Base-by-base conservation (phyloP, 75 land plant species). In the Chamaecyparis obtusa region DNA sequence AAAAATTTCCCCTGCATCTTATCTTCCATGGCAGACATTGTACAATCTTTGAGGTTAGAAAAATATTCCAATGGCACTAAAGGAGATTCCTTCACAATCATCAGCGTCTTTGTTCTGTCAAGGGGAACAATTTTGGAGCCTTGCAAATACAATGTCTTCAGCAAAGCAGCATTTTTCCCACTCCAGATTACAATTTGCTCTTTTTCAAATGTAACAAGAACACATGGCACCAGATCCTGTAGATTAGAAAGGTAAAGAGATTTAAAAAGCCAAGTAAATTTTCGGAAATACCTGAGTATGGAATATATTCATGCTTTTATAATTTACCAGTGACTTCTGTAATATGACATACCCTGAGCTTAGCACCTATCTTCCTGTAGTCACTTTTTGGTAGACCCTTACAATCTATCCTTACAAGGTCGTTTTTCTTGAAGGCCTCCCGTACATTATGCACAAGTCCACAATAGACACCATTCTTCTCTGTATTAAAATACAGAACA, bases 111-210 rank as follows among this genome's bases (percentile, higher is more conserved):
- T 81, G 54, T 81, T 3, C 33, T n/a, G 33, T 81, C 54, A 11
- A 81, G 83, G 43, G 83, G 48, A 30, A 81, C 32, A 46, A 0
- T 10, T 10, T 46, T 13, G 15, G 46, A 81, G 83, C 48, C 51
- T 81, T 44, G 83, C 51, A 46, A 81, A 44, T 21, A 27, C 16
- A 24, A 81, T 43, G 48, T 41, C 49, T 44, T 44, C 35, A 30
- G 35, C 32, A 51, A 51, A 84, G 39, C 7, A 0, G 41, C 91
- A 46, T 93, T 88, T 48, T 89, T 88, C 32, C 98, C 97, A 46
- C 95, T 90, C 97, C 98, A 95, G 5, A 96, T 87, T 11, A 96
- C 93, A 86, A 96, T 92, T 85, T 95, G 95, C 57, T 96, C 97
- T 85, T 94, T 90, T 4, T 96, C 95, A 91, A 95, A 96, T 46